Evolutionary conservation across 2,329 filamentous ascomycete genomes (phyloP), one percentile per base, ranked within the genome.

Genomic region (Macroventuria anomochaeta): DNA sequence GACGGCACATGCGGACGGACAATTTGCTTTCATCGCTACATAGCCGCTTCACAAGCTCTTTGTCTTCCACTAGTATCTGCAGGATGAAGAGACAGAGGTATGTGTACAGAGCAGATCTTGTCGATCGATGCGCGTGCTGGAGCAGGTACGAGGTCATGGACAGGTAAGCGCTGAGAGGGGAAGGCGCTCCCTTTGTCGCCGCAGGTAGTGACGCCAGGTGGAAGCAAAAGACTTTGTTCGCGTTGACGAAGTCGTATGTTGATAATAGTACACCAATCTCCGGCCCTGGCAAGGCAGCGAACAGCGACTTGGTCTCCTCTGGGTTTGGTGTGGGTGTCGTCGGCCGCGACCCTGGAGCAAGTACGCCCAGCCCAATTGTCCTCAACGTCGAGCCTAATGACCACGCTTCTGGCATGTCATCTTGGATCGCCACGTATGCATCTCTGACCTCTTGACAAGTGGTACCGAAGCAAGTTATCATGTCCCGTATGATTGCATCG

Each of bases 221-320:
- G 72, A 90, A 89, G 73, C 91, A 93, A 75, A 99, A 97, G 7
- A 97, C 81, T 76, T 97, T 97, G 79, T 97, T 99, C 28, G 93
- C 89, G 69, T 96, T 89, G 3, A 88, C 87, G 71, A 97, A 97
- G 72, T 97, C 95, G 72, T 97, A 99, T 0, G 91, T 88, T 0
- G 91, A 88, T 28, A 99, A 81, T 3, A 97, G 77, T 2, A 96
- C 81, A 4, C 93, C 87, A 13, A 91, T 89, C 72, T 93, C 87
- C 53, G 87, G 83, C 2, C 87, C 86, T 1, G 95, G 95, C 88
- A 97, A 77, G 57, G 86, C 83, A 5, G 86, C 82, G 70, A 97
- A 96, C 71, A 93, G 83, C 51, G 88, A 85, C 73, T 93, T 96
- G 6, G 89, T 86, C 51, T 90, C 90, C 61, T 96, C 93, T 11